Base-by-base conservation (phyloP, 495 filamentous ascomycete species). In the Aspergillus affinis region DNA sequence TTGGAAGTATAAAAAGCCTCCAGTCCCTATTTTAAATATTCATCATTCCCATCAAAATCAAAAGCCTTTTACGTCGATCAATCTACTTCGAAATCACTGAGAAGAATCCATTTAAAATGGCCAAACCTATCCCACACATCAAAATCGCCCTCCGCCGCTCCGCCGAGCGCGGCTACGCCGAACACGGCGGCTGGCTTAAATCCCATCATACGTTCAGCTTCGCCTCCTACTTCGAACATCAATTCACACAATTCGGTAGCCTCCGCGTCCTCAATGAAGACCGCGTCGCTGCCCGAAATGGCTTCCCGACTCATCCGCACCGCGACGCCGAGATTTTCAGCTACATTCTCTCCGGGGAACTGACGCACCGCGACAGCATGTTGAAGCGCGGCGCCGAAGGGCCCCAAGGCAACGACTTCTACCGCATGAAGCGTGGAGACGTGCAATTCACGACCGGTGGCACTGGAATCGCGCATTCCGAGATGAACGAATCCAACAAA, bases 181-280 rank as follows among this genome's bases (percentile, higher is more conserved):
- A 92, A 68, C 87, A 91, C 71, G 87, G 86, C 71, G 89, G 87
- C 69, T 93, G 90, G 90, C 84, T 92, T n/a, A 87, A 92, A 72
- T 86, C 83, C 21, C 92, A 87, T 76, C 90, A 93, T 77, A 90
- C 87, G 57, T 93, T 95, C 81, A 83, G 80, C 72, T 92, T 93
- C 69, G 88, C 89, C 58, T 72, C 74, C 60, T 92, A 91, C 81
- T 84, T 84, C 75, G 82, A 90, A 72, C 86, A 86, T 32, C 61
- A 67, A 1, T 87, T 83, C 74, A 72, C 78, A 45, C 76, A 80
- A 57, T 93, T 87, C 67, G 90, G 90, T 17, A 78, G 82, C 26
- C 75, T 93, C 46, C 86, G 90, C 55, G 90, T 92, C 15, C 82
- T 93, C 60, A 93, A 93, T 72, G 91, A 95, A 72, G 90, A 93